phyloP scores from a whole-genome alignment of 306 rosid genomes.

The Dryas drummondii region DNA sequence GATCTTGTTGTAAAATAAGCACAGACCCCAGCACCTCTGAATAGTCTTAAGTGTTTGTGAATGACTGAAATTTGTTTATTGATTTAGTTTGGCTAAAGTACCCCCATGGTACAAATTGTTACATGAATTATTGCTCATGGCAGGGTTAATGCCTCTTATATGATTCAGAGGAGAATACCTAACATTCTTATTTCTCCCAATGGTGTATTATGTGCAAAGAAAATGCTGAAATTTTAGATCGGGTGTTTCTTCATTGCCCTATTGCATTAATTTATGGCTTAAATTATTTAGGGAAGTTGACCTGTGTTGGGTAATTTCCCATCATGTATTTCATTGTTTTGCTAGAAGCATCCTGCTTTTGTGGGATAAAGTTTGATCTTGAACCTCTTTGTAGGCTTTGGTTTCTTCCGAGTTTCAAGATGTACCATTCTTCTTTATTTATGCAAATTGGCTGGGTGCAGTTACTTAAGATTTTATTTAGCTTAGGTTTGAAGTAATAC shows the following conservation, averaged over 20 bases:
- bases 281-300: not conserved
- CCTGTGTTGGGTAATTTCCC: not conserved
- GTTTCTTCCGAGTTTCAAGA: not conserved
- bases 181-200: not conserved
- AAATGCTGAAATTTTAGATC: not conserved
- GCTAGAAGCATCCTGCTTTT: not conserved
- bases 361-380: not conserved
- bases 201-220: not conserved
- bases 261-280: not conserved
- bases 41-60: not conserved
- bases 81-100: not conserved
- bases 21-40: not conserved
- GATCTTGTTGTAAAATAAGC: not conserved
- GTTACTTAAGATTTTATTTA: conserved; percentile 1
- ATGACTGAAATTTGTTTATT: not conserved
- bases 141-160: not conserved
- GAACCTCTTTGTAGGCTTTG: not conserved
- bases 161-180: not conserved
- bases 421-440: not conserved
- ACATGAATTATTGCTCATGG: not conserved
- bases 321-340: not conserved
- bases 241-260: not conserved
- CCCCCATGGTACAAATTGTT: not conserved
- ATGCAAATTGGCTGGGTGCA: not conserved
- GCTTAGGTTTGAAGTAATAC: not conserved